Evolutionary conservation across 257 asterid species (phyloP).

Genomic region (Nicotiana tabacum): DNA sequence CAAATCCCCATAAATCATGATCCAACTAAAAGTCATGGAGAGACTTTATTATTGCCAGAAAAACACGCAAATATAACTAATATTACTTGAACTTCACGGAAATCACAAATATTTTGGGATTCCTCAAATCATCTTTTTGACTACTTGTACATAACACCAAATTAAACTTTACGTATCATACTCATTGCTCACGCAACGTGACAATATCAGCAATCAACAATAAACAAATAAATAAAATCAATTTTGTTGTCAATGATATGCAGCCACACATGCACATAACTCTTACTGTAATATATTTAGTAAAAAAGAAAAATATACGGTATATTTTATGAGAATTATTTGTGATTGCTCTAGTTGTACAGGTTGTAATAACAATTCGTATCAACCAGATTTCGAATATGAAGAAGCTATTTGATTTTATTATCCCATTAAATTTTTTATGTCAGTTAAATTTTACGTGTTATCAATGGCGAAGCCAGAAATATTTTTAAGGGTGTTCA

Average conservation of each 20-base stretch:
- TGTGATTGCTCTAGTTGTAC: background rate
- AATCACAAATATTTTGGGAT: conserved; percentile 6
- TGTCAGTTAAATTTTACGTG: background rate
- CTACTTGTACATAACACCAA: background rate
- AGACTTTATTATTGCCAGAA: background rate
- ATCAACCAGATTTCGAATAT: background rate
- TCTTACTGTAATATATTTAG: background rate
- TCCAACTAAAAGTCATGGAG: background rate
- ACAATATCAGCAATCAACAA: background rate
- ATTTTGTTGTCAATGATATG: background rate
- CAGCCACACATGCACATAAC: background rate
- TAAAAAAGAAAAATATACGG: background rate
- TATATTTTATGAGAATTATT: background rate
- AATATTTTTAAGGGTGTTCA: too few species aligned
- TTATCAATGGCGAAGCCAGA: too few species aligned
- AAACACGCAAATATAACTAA: background rate
- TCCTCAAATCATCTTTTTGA: conserved; percentile 1
- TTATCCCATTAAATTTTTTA: background rate
- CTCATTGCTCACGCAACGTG: background rate
- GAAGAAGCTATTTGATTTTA: background rate
- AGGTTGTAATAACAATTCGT: background rate
- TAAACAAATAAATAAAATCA: background rate
- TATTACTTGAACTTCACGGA: background rate
- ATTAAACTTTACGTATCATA: background rate
- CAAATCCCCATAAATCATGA: background rate